These are phyloP conservation scores for Lentinus brumalis DNA, from an alignment of 768 basidiomycete species.

Conservation along the genomic window DNA sequence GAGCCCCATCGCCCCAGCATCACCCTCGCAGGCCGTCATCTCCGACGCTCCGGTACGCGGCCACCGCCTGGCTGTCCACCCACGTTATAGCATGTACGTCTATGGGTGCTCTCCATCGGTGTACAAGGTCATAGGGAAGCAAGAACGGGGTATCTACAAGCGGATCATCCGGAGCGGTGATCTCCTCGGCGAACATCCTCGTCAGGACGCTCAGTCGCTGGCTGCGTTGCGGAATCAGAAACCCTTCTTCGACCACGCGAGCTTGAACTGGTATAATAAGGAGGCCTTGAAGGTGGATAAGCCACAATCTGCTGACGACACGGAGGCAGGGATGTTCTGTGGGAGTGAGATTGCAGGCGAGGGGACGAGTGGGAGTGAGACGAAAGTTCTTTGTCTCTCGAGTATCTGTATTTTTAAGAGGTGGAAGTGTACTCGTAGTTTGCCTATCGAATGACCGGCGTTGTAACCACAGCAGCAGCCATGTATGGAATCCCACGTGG, in stretches of 20 bases:
- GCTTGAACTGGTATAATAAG: too few relatives aligned
- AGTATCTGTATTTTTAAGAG: too few relatives aligned
- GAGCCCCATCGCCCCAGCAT: too few relatives aligned
- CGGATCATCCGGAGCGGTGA: neutral
- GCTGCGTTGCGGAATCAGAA: neutral
- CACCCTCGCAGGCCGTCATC: neutral
- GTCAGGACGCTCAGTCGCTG: slow-evolving; percentile 1
- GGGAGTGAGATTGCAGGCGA: too few relatives aligned
- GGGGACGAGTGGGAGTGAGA: too few relatives aligned
- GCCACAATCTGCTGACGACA: too few relatives aligned
- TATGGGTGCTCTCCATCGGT: slow-evolving; percentile 24
- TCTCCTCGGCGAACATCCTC: neutral
- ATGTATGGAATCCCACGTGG: slow-evolving; percentile 9
- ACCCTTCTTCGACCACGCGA: neutral
- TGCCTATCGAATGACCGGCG: neutral
- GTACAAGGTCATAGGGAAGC: slow-evolving; percentile 15
- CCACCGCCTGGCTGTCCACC: slow-evolving; percentile 6
- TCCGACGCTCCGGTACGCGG: neutral
- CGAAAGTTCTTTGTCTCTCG: too few relatives aligned
- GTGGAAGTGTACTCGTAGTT: too few relatives aligned
- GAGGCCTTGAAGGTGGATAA: too few relatives aligned
- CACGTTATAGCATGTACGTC: slow-evolving; percentile 23
- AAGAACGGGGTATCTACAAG: neutral
- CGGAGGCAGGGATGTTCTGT: too few relatives aligned
- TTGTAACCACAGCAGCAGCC: neutral